Evolutionary conservation across 345 rosid species (phyloP).

Genomic region (Eucalyptus cloeziana): DNA sequence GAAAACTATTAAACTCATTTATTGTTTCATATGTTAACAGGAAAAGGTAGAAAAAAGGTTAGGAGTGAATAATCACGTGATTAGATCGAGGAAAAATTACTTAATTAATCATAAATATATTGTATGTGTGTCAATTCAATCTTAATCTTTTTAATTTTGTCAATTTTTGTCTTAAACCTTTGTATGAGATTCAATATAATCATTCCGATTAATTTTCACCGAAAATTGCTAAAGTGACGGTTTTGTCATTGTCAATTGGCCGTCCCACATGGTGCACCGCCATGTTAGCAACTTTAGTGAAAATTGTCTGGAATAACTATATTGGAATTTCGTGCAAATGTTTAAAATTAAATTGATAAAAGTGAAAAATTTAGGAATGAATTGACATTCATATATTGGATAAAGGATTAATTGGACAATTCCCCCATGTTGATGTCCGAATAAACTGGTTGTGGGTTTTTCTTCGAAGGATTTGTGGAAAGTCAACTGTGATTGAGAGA

Average conservation of each 20-base stretch:
- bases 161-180: not conserved
- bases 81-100: no score
- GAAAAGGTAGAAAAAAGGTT: not conserved
- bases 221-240: accelerated
- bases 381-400: no score
- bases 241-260: accelerated
- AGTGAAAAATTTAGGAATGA: no score
- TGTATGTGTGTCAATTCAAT: not conserved
- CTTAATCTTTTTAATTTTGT: not conserved
- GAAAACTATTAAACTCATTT: not conserved
- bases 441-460: not conserved
- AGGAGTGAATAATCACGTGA: not conserved
- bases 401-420: not conserved
- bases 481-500: not conserved
- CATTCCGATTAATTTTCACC: not conserved
- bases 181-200: not conserved
- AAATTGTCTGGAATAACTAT: no score
- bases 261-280: accelerated
- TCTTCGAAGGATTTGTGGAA: not conserved
- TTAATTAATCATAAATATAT: not conserved
- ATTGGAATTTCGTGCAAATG: accelerated
- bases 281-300: no score
- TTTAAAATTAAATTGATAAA: no score
- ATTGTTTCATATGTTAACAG: not conserved
- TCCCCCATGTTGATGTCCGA: not conserved